Percentiles rank a stretch among this genome's conserved stretches.
phyloP scores from a whole-genome alignment of 495 filamentous ascomycete genomes.

The Penicillium atrosanguineum region DNA sequence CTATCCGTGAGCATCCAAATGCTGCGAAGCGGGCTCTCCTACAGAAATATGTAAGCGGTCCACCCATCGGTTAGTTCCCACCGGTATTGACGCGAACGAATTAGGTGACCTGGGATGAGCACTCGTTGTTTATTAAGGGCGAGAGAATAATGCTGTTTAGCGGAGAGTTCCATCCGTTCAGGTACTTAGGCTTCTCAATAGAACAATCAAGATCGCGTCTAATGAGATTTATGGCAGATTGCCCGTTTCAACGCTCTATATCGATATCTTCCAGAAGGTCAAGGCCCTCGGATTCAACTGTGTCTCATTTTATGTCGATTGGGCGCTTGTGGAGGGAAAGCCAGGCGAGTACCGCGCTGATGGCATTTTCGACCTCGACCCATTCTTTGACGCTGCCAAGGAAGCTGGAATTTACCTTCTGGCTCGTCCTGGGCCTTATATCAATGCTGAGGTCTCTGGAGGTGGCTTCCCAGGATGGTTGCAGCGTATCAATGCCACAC shows the following conservation, averaged over 20 bases:
- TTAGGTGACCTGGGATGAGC: constrained; percentile 72
- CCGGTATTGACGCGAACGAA: not conserved
- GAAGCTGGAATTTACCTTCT: constrained; percentile 72
- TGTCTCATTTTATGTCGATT: constrained; percentile 75
- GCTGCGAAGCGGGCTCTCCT: constrained; percentile 32
- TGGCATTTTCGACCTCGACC: constrained; percentile 65
- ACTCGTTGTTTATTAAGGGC: constrained; percentile 70
- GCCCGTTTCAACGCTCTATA: constrained; percentile 68
- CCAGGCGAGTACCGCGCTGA: constrained; percentile 65
- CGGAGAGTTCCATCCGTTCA: constrained; percentile 71
- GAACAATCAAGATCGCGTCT: not conserved
- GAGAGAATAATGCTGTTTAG: constrained; percentile 69
- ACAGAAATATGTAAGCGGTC: constrained; percentile 37
- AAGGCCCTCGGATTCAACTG: constrained; percentile 73
- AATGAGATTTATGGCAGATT: constrained; percentile 42
- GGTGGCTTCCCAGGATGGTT: constrained; percentile 67
- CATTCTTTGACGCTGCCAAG: constrained; percentile 69
- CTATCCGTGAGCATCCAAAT: constrained; percentile 38
- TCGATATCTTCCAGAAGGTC: constrained; percentile 78
- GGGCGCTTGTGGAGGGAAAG: constrained; percentile 77
- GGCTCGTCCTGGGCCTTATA: constrained; percentile 68
- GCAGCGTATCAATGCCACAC: constrained; percentile 58
- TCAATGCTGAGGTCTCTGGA: constrained; percentile 64
- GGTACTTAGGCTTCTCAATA: not conserved
- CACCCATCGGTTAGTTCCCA: no score